Base-by-base conservation (phyloP, 2,329 filamentous ascomycete species). In the Penicillium sp. region DNA sequence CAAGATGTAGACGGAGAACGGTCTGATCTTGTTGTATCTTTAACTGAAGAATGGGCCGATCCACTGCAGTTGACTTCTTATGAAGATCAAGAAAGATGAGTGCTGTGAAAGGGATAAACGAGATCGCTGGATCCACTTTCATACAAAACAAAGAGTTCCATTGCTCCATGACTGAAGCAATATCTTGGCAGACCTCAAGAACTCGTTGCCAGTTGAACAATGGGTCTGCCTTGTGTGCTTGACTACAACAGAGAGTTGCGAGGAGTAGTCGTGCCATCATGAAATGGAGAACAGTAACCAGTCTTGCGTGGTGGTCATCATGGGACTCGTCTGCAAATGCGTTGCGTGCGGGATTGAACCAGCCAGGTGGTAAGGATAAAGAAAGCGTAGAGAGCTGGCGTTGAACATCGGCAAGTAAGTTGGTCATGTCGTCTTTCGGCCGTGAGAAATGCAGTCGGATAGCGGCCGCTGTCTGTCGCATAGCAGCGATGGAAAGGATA, bases 91-190 rank as follows among this genome's bases (percentile, higher is more conserved):
- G 51, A 9, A 72, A 55, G 35, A 66, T 62, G 8, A 74, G 61
- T 23, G 66, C 63, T 8, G 63, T 57, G 29, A 67, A 69, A n/a
- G 68, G 54, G 18, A 69, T 71, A 29, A 74, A 65, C 31, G 63
- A 68, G 41, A 74, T 67, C n/a, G 71, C 72, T 9, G 72, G 71
- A 45, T 74, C 71, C 4, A 72, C 69, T 2, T 57, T 60, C 29
- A 65, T 53, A 26, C 61, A 70, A 46, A 67, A 69, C 5, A 65
- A 59, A 35, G 62, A 67, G 49, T 73, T 62, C 72, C 73, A 75
- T 31, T 75, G 63, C 26, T 62, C 61, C 1, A 67, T 62, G 1
- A 72, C 43, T 3, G 55, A 54, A 2, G 67, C 66, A 22, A 74
- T 65, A 47, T 73, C 67, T 37, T 72, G 67, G 29, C 65, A 71